Evolutionary conservation across 2,329 filamentous ascomycete species (phyloP), one percentile per base, ranked within the genome.

Genomic region (Colletotrichum sp.): DNA sequence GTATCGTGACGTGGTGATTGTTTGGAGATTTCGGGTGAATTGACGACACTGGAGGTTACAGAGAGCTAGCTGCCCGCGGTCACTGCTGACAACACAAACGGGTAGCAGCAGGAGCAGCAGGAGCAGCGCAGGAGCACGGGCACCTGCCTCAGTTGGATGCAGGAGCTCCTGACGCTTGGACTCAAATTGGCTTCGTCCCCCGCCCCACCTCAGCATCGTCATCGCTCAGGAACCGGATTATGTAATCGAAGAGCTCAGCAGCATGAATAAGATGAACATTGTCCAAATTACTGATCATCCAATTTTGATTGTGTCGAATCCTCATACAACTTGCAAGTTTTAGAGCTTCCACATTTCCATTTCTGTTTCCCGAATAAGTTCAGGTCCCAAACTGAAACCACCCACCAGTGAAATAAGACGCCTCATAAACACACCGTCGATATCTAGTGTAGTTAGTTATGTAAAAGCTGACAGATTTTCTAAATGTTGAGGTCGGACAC

Each of bases 201-300:
- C 16, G 32, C 66, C 66, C 66, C 66, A 60, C 66, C 26, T n/a
- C 30, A 55, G 43, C 21, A 56, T 68, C 66, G 24, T 68, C 66
- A 68, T 68, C n/a, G 43, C 28, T 16, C 21, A 43, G 6, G 13
- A 43, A 24, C 4, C 7, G 43, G 7, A 24, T 52, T 52, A 52
- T 24, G n/a, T 52, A 21, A 52, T 52, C 43, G 6, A 21, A 9
- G 0, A 13, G 38, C 5, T 7, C 9, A 48, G 43, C 43, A 13
- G 43, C 4, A 52, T 7, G 6, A 21, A 3, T 6, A 48, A 6
- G 4, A 12, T 21, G 10, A 48, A n/a, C 2, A n/a, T n/a, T 13
- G 0, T 21, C 38, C 5, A 43, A 43, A n/a, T 18, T 16, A 38
- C 36, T n/a, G 36, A 10, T 38, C 15, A 18, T 18, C 18, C 36